phyloP scores from a whole-genome alignment of 345 rosid species.

The Gynandropsis gynandra region DNA sequence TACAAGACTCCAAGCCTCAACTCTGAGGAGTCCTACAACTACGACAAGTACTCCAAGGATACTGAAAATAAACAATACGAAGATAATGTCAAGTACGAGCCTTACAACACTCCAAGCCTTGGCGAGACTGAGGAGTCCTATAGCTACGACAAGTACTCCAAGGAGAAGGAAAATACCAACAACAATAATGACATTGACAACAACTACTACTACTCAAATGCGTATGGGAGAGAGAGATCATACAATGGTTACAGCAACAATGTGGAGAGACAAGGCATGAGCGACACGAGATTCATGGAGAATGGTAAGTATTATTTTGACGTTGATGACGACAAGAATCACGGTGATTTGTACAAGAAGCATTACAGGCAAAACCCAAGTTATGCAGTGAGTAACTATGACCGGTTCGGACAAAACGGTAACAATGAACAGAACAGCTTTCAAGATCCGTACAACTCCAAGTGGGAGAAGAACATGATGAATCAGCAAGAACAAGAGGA shows the following conservation, averaged over 20 bases:
- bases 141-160: constrained; percentile 7
- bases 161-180: constrained; percentile 15
- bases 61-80: constrained; percentile 16
- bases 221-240: constrained; percentile 25
- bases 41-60: constrained; percentile 26
- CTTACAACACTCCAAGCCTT: too few species aligned
- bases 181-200: constrained; percentile 18
- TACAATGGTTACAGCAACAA: constrained; percentile 28
- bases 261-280: constrained; percentile 36
- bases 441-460: constrained; percentile 25
- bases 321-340: constrained; percentile 26
- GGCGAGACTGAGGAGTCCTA: too few species aligned
- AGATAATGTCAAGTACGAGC: constrained; percentile 12
- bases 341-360: constrained; percentile 26
- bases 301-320: constrained; percentile 36
- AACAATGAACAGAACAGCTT: constrained; percentile 16
- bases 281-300: constrained; percentile 42
- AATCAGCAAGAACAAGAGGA: constrained; percentile 10
- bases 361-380: constrained; percentile 20
- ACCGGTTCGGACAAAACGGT: constrained; percentile 15
- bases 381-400: constrained; percentile 21
- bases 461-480: constrained; percentile 28
- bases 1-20: constrained; percentile 29
- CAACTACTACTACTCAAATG: constrained; percentile 25
- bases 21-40: constrained; percentile 24